Evolutionary conservation across 2,329 filamentous ascomycete species (phyloP).

Genomic region (Myotisia sp.): DNA sequence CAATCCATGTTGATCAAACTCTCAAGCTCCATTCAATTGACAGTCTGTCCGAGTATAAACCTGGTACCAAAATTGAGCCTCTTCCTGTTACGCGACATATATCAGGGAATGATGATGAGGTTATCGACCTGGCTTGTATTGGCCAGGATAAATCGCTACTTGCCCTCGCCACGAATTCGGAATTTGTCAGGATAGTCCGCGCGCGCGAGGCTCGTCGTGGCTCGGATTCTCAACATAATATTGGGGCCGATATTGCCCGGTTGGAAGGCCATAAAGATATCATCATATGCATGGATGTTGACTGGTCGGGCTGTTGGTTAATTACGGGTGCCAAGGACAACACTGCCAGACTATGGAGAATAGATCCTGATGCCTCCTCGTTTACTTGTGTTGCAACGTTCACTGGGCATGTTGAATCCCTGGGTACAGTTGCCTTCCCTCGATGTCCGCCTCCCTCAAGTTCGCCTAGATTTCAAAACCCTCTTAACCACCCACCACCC

Average conservation of each 20-base stretch:
- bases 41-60: slow-evolving; percentile 22
- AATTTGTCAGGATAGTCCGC: slow-evolving; percentile 79
- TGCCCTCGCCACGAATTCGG: slow-evolving; percentile 86
- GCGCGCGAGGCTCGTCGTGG: slow-evolving; percentile 21
- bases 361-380: slow-evolving; percentile 60
- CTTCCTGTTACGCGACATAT: slow-evolving; percentile 58
- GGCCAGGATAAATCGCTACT: slow-evolving; percentile 66
- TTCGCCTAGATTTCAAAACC: slow-evolving; percentile 56
- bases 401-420: slow-evolving; percentile 82
- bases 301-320: slow-evolving; percentile 96
- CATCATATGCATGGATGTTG: slow-evolving; percentile 82
- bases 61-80: slow-evolving; percentile 38
- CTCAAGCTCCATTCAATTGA: slow-evolving; percentile 55
- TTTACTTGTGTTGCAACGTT: slow-evolving; percentile 72
- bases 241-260: slow-evolving; percentile 76
- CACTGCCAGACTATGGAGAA: slow-evolving; percentile 74
- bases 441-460: slow-evolving; percentile 51
- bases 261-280: slow-evolving; percentile 90
- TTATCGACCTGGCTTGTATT: slow-evolving; percentile 85
- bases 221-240: slow-evolving; percentile 42
- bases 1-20: slow-evolving; percentile 80
- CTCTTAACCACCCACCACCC: slow-evolving; percentile 62
- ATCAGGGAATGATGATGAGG: slow-evolving; percentile 92
- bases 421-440: slow-evolving; percentile 78
- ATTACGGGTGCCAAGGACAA: slow-evolving; percentile 96